These are phyloP conservation scores for Taiozyma onychis DNA, from an alignment of 1,139 yeast genomes.

Conservation along the genomic window DNA sequence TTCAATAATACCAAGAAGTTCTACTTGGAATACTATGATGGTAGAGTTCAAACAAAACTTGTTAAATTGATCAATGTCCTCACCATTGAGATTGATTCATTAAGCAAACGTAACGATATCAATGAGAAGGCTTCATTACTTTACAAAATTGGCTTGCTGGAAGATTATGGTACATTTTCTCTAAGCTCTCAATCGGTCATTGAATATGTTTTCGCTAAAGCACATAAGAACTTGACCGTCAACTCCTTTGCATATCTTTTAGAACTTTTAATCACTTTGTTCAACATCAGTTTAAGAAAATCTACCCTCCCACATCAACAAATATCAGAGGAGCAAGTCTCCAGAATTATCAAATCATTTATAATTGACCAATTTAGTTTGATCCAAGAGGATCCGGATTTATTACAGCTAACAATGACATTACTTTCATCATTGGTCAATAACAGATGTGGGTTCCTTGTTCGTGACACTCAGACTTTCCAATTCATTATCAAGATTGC, in stretches of 20 bases:
- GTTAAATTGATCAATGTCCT: slow-evolving; percentile 38
- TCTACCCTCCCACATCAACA: slow-evolving; percentile 1
- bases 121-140: slow-evolving; percentile 54
- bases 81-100: slow-evolving; percentile 33
- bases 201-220: slow-evolving; percentile 13
- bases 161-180: slow-evolving; percentile 54
- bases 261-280: slow-evolving; percentile 36
- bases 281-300: slow-evolving; percentile 28
- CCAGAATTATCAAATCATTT: slow-evolving; percentile 13
- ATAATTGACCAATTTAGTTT: slow-evolving; percentile 12
- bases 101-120: slow-evolving; percentile 35
- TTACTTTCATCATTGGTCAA: slow-evolving; percentile 47
- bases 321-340: slow-evolving; percentile 9
- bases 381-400: slow-evolving; percentile 30
- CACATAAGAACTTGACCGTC: slow-evolving; percentile 23
- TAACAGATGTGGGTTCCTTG: slow-evolving; percentile 42
- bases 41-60: slow-evolving; percentile 34
- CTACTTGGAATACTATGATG: slow-evolving; percentile 21
- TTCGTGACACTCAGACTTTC: slow-evolving; percentile 36
- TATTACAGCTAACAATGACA: slow-evolving; percentile 47
- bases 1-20: slow-evolving; percentile 15
- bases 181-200: slow-evolving; percentile 37
- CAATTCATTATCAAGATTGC: slow-evolving; percentile 30
- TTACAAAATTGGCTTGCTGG: slow-evolving; percentile 51
- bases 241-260: slow-evolving; percentile 29